These are phyloP conservation scores for Lyophyllum atratum DNA, from an alignment of 768 basidiomycete genomes.

Conservation along the genomic window DNA sequence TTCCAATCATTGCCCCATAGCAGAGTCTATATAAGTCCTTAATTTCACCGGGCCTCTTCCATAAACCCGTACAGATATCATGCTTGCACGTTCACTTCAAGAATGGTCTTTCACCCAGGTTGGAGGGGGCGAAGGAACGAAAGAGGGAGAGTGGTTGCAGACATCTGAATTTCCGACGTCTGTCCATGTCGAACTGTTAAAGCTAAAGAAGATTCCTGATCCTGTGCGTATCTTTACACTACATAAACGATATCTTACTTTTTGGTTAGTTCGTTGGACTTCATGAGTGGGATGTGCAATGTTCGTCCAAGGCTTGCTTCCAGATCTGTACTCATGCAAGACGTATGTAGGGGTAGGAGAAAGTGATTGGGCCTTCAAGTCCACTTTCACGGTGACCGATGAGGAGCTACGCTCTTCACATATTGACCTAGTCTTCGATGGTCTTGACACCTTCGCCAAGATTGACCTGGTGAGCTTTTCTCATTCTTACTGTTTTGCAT, in stretches of 20 bases:
- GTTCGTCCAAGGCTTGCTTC: slow-evolving; percentile 40
- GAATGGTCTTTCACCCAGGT: slow-evolving; percentile 73
- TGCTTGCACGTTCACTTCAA: slow-evolving; percentile 26
- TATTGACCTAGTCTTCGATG: slow-evolving; percentile 84
- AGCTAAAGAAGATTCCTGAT: slow-evolving; percentile 73
- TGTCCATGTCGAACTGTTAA: slow-evolving; percentile 85
- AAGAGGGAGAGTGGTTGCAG: slow-evolving; percentile 66
- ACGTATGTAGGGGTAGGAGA: slow-evolving; percentile 79
- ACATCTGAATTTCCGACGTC: slow-evolving; percentile 76
- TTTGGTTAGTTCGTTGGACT: slow-evolving; percentile 64
- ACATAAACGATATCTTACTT: background rate
- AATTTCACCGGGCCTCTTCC: background rate
- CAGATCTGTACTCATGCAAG: background rate
- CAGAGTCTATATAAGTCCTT: slow-evolving; percentile 1
- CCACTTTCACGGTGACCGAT: slow-evolving; percentile 53
- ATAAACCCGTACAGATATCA: background rate
- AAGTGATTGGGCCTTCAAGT: slow-evolving; percentile 81
- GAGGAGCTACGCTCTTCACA: slow-evolving; percentile 47
- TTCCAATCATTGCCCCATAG: background rate
- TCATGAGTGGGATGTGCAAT: slow-evolving; percentile 91
- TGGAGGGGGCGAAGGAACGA: slow-evolving; percentile 58
- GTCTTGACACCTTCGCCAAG: slow-evolving; percentile 87
- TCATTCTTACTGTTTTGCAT: background rate
- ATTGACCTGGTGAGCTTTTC: slow-evolving; percentile 62
- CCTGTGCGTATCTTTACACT: slow-evolving; percentile 51